These are phyloP conservation scores for Trypanosoma mega DNA, from an alignment of 208 protist species.

Conservation along the genomic window DNA sequence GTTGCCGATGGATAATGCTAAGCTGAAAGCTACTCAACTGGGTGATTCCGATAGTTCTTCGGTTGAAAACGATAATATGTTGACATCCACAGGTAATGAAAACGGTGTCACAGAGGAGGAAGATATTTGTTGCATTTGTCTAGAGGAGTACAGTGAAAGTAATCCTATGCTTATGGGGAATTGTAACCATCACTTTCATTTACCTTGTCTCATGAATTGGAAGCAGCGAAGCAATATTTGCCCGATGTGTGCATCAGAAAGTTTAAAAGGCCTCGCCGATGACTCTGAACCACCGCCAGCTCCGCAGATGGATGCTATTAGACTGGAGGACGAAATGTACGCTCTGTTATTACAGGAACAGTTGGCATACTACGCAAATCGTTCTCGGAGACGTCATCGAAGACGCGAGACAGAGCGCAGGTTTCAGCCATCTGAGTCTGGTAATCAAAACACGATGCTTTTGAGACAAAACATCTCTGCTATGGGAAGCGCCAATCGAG, in stretches of 20 bases:
- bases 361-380: too few species aligned
- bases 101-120: constrained; percentile 34
- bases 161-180: constrained; percentile 58
- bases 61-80: background rate
- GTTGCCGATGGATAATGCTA: too few species aligned
- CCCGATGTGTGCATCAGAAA: constrained; percentile 68
- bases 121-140: constrained; percentile 74
- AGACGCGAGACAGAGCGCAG: too few species aligned
- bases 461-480: too few species aligned
- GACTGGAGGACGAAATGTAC: too few species aligned
- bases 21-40: too few species aligned
- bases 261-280: constrained; percentile 41
- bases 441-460: too few species aligned
- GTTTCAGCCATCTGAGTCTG: too few species aligned
- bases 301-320: background rate
- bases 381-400: too few species aligned
- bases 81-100: background rate
- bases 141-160: constrained; percentile 59
- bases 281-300: constrained; percentile 8
- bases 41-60: background rate
- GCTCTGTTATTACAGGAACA: too few species aligned
- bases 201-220: constrained; percentile 70
- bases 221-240: constrained; percentile 79
- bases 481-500: too few species aligned
- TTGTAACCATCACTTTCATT: constrained; percentile 73